Conservation (phyloP, 768 basidiomycete species). For the Porphyrellus cyaneotinctus region DNA sequence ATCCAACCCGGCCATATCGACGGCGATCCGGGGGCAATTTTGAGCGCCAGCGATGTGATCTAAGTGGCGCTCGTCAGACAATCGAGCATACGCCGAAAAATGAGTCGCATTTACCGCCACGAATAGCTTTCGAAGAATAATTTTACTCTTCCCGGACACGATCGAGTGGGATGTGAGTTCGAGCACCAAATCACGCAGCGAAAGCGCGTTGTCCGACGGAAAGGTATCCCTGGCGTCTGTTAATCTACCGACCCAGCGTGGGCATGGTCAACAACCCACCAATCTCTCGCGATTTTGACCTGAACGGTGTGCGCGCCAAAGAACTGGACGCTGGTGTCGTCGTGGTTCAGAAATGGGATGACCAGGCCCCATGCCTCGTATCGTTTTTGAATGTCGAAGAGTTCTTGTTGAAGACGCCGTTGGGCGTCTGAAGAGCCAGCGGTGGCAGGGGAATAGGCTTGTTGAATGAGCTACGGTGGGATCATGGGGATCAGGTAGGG, state of each 20-base stretch:
- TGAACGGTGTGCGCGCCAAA: slow-evolving; percentile 93
- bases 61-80: slow-evolving; percentile 25
- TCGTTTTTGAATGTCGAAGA: slow-evolving; percentile 71
- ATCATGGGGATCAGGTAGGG: slow-evolving; percentile 13
- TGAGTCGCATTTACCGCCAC: slow-evolving; percentile 56
- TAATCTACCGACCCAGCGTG: neutral
- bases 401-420: slow-evolving; percentile 62
- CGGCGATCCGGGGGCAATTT: slow-evolving; percentile 56
- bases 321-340: slow-evolving; percentile 85
- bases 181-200: slow-evolving; percentile 64
- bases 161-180: slow-evolving; percentile 67
- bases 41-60: slow-evolving; percentile 68
- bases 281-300: slow-evolving; percentile 91
- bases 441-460: slow-evolving; percentile 55
- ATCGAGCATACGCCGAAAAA: neutral
- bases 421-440: slow-evolving; percentile 54
- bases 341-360: slow-evolving; percentile 65
- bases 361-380: slow-evolving; percentile 84
- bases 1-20: slow-evolving; percentile 78
- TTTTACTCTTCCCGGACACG: slow-evolving; percentile 51
- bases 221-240: slow-evolving; percentile 60
- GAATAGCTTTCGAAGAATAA: slow-evolving; percentile 83
- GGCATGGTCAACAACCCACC: slow-evolving; percentile 44
- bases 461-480: slow-evolving; percentile 57
- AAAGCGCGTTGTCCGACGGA: slow-evolving; percentile 54